phyloP scores from a whole-genome alignment of 139 green algal species.

The Tetradesmus obliquus region DNA sequence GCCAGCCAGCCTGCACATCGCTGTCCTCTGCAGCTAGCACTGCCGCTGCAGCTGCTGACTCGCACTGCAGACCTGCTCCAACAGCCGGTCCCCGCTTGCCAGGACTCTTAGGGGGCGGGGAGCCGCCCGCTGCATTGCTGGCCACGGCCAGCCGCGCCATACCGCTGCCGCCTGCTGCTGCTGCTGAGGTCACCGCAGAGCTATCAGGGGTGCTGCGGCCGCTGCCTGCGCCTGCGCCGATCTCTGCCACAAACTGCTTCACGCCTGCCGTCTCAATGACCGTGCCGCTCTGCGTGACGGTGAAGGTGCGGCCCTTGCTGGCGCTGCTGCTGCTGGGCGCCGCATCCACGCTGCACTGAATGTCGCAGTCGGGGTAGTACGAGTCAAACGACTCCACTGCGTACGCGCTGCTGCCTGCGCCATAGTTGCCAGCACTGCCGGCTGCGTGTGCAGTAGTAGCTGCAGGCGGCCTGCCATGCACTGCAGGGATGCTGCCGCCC shows the following conservation, averaged over 20 bases:
- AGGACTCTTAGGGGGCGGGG: constrained; percentile 14
- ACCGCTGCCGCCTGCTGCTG: neutral
- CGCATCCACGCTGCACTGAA: constrained; percentile 2
- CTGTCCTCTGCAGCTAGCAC: neutral
- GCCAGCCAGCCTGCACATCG: constrained; percentile 10
- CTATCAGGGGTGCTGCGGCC: constrained; percentile 1
- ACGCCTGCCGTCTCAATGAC: constrained; percentile 7
- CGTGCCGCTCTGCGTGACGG: neutral
- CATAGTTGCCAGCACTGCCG: neutral
- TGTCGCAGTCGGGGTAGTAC: constrained; percentile 34
- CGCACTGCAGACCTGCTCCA: neutral
- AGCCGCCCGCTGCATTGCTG: neutral
- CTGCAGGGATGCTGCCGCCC: neutral
- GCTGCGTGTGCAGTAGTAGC: neutral
- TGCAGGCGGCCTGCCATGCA: constrained; percentile 10
- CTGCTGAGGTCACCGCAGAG: neutral
- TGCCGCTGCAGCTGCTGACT: constrained; percentile 1
- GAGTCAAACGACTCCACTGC: constrained; percentile 19
- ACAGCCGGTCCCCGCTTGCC: neutral
- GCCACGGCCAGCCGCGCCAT: neutral
- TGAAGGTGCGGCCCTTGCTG: neutral
- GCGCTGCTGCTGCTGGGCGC: constrained; percentile 6
- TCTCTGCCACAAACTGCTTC: neutral
- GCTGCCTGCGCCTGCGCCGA: neutral
- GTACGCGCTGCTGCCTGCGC: neutral